Base-by-base conservation (phyloP, 441 rosid genomes). In the Eruca vesicaria region DNA sequence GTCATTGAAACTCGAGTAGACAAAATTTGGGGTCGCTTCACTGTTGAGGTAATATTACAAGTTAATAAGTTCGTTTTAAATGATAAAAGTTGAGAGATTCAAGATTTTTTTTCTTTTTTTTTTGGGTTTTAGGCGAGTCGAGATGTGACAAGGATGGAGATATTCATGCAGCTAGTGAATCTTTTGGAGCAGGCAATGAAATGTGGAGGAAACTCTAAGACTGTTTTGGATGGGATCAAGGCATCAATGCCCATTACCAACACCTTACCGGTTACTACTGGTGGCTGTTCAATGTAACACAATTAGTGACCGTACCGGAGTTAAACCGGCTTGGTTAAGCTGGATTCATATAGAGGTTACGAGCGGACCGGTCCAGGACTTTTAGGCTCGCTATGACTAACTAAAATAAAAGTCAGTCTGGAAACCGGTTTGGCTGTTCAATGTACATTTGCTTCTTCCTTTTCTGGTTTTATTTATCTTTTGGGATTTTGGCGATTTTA, bases 11-110 rank as follows among this genome's bases (percentile, higher is more conserved):
- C 90, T 74, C 84, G 87, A 35, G 61, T 85, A 45, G 94, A 88
- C 81, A 91, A 93, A 85, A 88, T 93, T 56, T 90, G 97, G 98
- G 98, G 96, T 29, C 91, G 84, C 43, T 96, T 93, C 82, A 84
- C 89, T 0, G 97, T 96, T 8, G 99, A 93, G 97, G 99, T 94
- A 84, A 48, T 45, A 48, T 48, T 31, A 62, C 19, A 20, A 52
- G 69, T 56, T 61, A 7, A 1, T 10, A 58, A 33, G 3, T 35
- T 14, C 48, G 19, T 21, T 63, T 33, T 0, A 0, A 50, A 50
- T 16, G 26, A 15, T 7, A 7, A 10, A 45, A 66, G 19, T 36
- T 55, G 10, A 61, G 56, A 69, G 5, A 70, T 70, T 70, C 31
- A 26, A 45, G 19, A 41, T 9, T 16, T 20, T 55, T 35, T 21